A percentile compares a stretch with the other conserved stretches of the same genome.
These are phyloP conservation scores for Verruconis gallopava DNA, from an alignment of 2,329 filamentous ascomycete genomes.

Conservation along the genomic window DNA sequence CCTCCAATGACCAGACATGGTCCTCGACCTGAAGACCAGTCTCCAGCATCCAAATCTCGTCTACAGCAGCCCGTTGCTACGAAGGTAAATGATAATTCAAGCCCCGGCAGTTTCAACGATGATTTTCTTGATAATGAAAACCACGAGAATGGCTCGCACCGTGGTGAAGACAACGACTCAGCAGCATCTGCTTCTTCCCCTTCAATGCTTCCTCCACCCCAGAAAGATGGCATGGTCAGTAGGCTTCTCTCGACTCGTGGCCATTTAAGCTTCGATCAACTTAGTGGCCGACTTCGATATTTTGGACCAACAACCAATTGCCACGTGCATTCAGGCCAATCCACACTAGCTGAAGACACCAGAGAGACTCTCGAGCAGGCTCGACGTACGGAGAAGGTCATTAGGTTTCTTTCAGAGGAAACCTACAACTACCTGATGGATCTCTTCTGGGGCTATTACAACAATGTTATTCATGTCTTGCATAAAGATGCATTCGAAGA, in stretches of 20 bases:
- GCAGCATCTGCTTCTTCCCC: slow-evolving; percentile 17
- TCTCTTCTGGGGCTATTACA: slow-evolving; percentile 41
- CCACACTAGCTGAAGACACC: slow-evolving; percentile 23
- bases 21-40: slow-evolving; percentile 20
- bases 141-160: slow-evolving; percentile 16
- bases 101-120: slow-evolving; percentile 21
- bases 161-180: slow-evolving; percentile 16
- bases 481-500: slow-evolving; percentile 38
- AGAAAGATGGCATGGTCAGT: slow-evolving; percentile 36
- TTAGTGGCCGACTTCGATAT: slow-evolving; percentile 38
- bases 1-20: slow-evolving; percentile 37
- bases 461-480: slow-evolving; percentile 36
- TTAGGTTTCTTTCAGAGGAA: slow-evolving; percentile 31
- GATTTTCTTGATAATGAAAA: slow-evolving; percentile 17
- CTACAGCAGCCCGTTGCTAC: slow-evolving; percentile 13
- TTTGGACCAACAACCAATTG: slow-evolving; percentile 42
- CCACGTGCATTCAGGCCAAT: slow-evolving; percentile 35
- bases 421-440: slow-evolving; percentile 42
- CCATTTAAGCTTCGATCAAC: slow-evolving; percentile 39
- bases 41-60: slow-evolving; percentile 9
- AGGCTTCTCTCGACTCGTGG: slow-evolving; percentile 37
- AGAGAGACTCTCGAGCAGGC: slow-evolving; percentile 34
- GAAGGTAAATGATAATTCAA: slow-evolving; percentile 14
- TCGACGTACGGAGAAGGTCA: slow-evolving; percentile 35
- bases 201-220: slow-evolving; percentile 22